Evolutionary conservation across 768 basidiomycete species (phyloP).

Genomic region (Kwoniella europaea): DNA sequence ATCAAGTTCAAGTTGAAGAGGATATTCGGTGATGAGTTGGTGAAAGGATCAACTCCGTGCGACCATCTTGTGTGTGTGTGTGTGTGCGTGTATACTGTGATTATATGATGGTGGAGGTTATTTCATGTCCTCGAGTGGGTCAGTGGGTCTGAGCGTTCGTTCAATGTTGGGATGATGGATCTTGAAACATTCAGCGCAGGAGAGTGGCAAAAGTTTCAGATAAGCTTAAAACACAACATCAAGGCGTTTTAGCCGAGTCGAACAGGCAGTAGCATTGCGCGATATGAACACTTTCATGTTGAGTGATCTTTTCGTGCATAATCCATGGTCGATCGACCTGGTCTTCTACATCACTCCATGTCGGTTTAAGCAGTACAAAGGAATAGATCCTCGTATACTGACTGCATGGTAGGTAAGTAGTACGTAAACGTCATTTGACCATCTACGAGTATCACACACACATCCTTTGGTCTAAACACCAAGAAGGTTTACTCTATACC

Average conservation of each 20-base stretch:
- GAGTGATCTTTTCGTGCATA: neutral
- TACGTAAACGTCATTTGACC: neutral
- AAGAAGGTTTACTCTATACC: neutral
- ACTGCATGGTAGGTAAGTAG: neutral
- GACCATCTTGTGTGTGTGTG: neutral
- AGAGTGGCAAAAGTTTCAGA: slow-evolving; percentile 6
- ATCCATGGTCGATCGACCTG: neutral
- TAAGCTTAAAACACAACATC: slow-evolving; percentile 5
- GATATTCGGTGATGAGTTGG: neutral
- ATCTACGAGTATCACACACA: too few relatives aligned
- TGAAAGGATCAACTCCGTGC: neutral
- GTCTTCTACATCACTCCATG: neutral
- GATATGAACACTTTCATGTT: neutral
- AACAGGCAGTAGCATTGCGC: neutral
- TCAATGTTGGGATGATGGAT: neutral
- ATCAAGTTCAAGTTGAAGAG: neutral
- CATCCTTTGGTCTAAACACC: neutral
- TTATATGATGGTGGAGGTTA: neutral
- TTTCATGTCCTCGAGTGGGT: neutral
- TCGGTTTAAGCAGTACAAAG: neutral
- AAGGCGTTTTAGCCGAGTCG: slow-evolving; percentile 1
- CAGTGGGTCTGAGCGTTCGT: neutral
- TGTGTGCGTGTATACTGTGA: neutral
- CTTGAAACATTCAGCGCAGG: neutral
- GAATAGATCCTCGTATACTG: neutral